A percentile compares a stretch with the other conserved stretches of the same genome.
These are phyloP conservation scores for Suillus bovinus DNA, from an alignment of 768 basidiomycete species.

Conservation along the genomic window DNA sequence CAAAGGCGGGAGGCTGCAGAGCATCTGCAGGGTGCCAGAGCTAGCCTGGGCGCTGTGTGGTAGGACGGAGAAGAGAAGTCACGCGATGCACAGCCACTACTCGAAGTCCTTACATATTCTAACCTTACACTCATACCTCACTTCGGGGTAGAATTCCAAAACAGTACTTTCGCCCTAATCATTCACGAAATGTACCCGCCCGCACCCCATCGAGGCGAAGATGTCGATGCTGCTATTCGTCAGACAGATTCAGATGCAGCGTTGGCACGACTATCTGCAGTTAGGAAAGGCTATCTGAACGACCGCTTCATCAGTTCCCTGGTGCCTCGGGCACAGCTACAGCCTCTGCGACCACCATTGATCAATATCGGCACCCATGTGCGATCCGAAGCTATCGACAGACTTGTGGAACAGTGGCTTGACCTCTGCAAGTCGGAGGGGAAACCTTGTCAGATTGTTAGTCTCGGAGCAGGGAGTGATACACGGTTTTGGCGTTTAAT, in stretches of 20 bases:
- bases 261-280: conserved; percentile 83
- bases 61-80: too few species aligned
- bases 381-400: conserved; percentile 78
- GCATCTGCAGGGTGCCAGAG: too few species aligned
- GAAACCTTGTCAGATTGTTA: conserved; percentile 82
- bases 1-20: too few species aligned
- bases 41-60: too few species aligned
- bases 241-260: conserved; percentile 84
- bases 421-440: conserved; percentile 41
- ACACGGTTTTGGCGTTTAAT: conserved; percentile 91
- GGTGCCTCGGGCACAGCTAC: conserved; percentile 65
- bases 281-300: conserved; percentile 71
- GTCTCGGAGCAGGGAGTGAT: conserved; percentile 93
- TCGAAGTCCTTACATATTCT: too few species aligned
- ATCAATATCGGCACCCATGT: conserved; percentile 97
- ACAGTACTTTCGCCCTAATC: too few species aligned
- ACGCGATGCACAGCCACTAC: too few species aligned
- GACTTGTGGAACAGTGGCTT: conserved; percentile 69
- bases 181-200: conserved; percentile 13
- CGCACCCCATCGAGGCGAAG: conserved; percentile 23
- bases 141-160: too few species aligned
- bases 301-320: conserved; percentile 75
- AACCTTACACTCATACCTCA: too few species aligned
- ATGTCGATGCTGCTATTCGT: conserved; percentile 65
- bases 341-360: conserved; percentile 69